A percentile compares a stretch with the other conserved stretches of the same genome.
phyloP scores from a whole-genome alignment of 768 basidiomycete species.

The Phanerodontia chrysosporium region DNA sequence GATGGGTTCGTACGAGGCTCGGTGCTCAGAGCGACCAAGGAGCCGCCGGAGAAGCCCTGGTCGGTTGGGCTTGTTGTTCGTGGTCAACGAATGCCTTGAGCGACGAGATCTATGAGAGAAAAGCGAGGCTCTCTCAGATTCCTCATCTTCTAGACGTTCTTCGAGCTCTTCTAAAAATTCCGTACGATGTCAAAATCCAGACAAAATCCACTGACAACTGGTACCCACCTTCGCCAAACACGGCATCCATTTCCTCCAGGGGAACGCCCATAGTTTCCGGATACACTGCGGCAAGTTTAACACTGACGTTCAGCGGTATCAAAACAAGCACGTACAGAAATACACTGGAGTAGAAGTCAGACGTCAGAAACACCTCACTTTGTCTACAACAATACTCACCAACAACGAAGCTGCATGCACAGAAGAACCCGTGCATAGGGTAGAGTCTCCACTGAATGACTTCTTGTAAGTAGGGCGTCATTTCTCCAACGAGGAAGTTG shows the following conservation, averaged over 20 bases:
- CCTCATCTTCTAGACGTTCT: conserved; percentile 58
- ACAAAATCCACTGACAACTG: background rate
- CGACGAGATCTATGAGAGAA: conserved; percentile 33
- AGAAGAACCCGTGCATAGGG: conserved; percentile 95
- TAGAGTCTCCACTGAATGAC: conserved; percentile 87
- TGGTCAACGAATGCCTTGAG: conserved; percentile 33
- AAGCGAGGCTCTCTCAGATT: conserved; percentile 58
- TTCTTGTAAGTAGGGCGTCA: conserved; percentile 85
- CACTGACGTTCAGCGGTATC: too few relatives aligned
- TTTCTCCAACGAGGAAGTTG: conserved; percentile 86
- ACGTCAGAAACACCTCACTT: too few relatives aligned
- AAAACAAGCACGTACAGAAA: conserved; percentile 63
- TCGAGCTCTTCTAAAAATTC: conserved; percentile 40
- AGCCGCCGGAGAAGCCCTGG: conserved; percentile 50
- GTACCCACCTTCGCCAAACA: conserved; percentile 79
- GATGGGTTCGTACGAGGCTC: conserved; percentile 45
- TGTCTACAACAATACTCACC: conserved; percentile 36
- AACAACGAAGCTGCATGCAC: conserved; percentile 79
- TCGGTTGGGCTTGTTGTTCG: conserved; percentile 19
- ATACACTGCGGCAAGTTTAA: conserved; percentile 52
- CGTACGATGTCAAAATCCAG: background rate
- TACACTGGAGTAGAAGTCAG: conserved; percentile 48
- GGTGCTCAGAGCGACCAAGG: conserved; percentile 36
- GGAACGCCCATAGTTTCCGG: conserved; percentile 86
- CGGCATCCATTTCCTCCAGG: conserved; percentile 86